Evolutionary conservation across 805 yeast species (phyloP).

Genomic region (Diddensiella caesifluorescens): DNA sequence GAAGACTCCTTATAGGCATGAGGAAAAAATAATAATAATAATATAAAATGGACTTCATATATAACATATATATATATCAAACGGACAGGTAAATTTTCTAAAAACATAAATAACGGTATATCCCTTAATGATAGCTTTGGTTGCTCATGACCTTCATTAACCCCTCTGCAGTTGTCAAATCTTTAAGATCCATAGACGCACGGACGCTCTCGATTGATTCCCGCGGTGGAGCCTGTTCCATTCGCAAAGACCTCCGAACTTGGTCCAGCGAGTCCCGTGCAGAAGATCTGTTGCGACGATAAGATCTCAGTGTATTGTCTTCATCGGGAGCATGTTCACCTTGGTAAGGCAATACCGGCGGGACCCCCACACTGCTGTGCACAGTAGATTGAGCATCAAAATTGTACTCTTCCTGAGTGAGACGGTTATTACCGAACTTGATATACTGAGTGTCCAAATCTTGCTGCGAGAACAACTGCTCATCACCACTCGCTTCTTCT

Average conservation of each 20-base stretch:
- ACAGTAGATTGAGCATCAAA: conserved; percentile 1
- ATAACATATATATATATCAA: not conserved
- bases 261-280: conserved; percentile 26
- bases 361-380: not conserved
- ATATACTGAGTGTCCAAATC: conserved; percentile 2
- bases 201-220: conserved; percentile 21
- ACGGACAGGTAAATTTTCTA: not conserved
- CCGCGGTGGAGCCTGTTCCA: conserved; percentile 23
- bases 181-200: conserved; percentile 25
- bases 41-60: not conserved
- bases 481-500: not conserved
- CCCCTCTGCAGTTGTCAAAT: conserved; percentile 32
- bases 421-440: conserved; percentile 11
- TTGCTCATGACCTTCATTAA: conserved; percentile 26
- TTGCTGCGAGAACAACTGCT: not conserved
- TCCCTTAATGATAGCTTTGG: not conserved
- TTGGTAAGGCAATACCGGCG: not conserved
- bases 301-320: not conserved
- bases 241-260: conserved; percentile 22
- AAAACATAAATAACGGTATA: not conserved
- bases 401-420: conserved; percentile 14
- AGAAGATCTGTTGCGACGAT: conserved; percentile 3
- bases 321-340: no score
- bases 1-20: no score
- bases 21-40: not conserved